Base-by-base conservation (phyloP, 371 early-diverging fungal species). In the Mucor indicus region DNA sequence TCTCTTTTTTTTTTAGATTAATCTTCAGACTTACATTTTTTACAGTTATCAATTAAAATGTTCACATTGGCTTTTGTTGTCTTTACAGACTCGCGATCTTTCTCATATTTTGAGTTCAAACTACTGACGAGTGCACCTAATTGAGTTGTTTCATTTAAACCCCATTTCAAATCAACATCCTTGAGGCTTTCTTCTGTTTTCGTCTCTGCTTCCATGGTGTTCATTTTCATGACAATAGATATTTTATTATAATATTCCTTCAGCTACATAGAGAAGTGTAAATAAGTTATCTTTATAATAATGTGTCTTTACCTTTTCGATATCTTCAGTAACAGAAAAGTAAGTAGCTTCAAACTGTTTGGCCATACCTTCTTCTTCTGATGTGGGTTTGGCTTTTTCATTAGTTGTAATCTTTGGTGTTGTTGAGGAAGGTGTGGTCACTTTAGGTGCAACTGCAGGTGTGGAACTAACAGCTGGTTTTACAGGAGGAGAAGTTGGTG, bases 341-440 rank as follows among this genome's bases (percentile, higher is more conserved):
- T 59, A 64, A 8, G 55, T 31, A 9, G 17, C 15, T 54, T 69
- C 69, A 33, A 56, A 69, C 39, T 51, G 59, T 20, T 41, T 41
- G 2, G 60, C 64, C 64, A 69, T 64, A 11, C 62, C 53, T 33
- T 62, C 53, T 17, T 44, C 38, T 16, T 43, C 45, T 27, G 29
- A 27, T 41, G 53, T 55, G 12, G 57, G 45, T 29, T 51, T 55
- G 9, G 48, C 43, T 37, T 52, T 33, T 40, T 43, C 51, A 35
- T 45, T 41, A 7, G 21, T 33, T 21, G 29, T n/a, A 16, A 29
- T 2, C 16, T 30, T 12, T 8, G 33, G 31, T 22, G 32, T 2
- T 24, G 20, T n/a, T 9, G 27, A 23, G 24, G 47, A 3, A 7
- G 27, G 21, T 38, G 9, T 37, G 8, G 44, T 11, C 13, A 5